A percentile compares a stretch with the other conserved stretches of the same genome.
Evolutionary conservation across 2,329 filamentous ascomycete genomes (phyloP).

Genomic region (Emmonsia crescens): DNA sequence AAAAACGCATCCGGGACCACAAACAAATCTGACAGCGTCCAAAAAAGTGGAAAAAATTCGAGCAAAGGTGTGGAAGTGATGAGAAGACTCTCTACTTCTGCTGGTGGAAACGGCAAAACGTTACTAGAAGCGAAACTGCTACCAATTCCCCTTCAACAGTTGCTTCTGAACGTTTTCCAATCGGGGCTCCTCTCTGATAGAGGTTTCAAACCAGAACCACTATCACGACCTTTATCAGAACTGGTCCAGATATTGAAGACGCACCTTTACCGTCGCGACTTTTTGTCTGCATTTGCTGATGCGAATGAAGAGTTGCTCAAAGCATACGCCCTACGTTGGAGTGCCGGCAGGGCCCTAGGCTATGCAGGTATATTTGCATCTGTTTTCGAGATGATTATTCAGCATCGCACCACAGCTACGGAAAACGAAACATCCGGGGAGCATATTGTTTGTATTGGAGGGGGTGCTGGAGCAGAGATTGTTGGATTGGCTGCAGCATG

Average conservation of each 20-base stretch:
- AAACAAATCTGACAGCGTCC: not conserved
- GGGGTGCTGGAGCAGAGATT: constrained; percentile 57
- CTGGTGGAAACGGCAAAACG: not conserved
- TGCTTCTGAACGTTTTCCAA: constrained; percentile 62
- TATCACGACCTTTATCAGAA: constrained; percentile 38
- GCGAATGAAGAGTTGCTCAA: constrained; percentile 58
- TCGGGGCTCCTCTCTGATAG: constrained; percentile 42
- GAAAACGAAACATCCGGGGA: not conserved
- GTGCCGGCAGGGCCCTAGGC: constrained; percentile 70
- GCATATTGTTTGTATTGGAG: constrained; percentile 49
- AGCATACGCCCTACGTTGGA: constrained; percentile 85
- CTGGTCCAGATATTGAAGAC: constrained; percentile 73
- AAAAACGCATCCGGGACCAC: not conserved
- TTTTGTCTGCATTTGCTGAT: constrained; percentile 59
- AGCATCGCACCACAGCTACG: not conserved
- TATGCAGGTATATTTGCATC: constrained; percentile 55
- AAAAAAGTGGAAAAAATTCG: not conserved
- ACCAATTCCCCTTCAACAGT: constrained; percentile 51
- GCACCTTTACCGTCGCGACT: constrained; percentile 78
- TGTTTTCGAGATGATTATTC: constrained; percentile 11
- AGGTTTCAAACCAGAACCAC: constrained; percentile 18
- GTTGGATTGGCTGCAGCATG: constrained; percentile 49
- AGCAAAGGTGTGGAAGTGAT: not conserved
- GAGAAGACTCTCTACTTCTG: not conserved
- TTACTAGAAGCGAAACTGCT: constrained; percentile 18